These are phyloP conservation scores for Thalia dealbata DNA, from an alignment of 176 grass and related monocot species.

Conservation along the genomic window DNA sequence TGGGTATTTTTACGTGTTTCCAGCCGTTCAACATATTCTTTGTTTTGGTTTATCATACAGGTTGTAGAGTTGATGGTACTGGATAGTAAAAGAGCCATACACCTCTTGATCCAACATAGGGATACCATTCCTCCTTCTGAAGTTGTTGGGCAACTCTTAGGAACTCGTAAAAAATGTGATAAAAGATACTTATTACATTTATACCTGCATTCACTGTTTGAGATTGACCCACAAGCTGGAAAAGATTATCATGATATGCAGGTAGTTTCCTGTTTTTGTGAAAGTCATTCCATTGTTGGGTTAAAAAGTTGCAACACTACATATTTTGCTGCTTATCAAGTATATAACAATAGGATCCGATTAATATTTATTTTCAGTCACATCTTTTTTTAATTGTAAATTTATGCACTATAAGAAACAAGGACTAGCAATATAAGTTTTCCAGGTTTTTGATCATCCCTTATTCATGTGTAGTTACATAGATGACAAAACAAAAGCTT, in stretches of 20 bases:
- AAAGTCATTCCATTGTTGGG: not conserved
- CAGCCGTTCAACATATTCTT: not conserved
- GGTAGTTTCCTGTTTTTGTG: slow-evolving; percentile 28
- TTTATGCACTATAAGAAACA: not conserved
- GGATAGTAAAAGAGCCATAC: slow-evolving; percentile 64
- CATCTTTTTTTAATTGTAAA: not conserved
- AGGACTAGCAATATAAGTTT: not conserved
- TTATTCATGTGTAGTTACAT: not conserved
- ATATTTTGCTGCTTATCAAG: too few relatives aligned
- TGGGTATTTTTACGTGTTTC: too few relatives aligned
- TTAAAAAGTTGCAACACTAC: not conserved
- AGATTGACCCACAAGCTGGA: slow-evolving; percentile 74
- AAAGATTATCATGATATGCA: slow-evolving; percentile 95
- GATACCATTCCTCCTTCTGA: slow-evolving; percentile 79
- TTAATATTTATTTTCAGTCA: not conserved
- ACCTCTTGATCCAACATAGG: slow-evolving; percentile 71
- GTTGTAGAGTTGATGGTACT: slow-evolving; percentile 81
- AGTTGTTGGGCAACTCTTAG: slow-evolving; percentile 63
- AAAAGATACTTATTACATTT: slow-evolving; percentile 64
- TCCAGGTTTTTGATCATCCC: not conserved
- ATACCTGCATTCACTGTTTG: slow-evolving; percentile 93
- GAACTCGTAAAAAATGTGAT: slow-evolving; percentile 49
- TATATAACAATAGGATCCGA: too few relatives aligned
- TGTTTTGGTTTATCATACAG: slow-evolving; percentile 25
- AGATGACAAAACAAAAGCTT: not conserved